These are phyloP conservation scores for Prunus fruticosa DNA, from an alignment of 306 rosid genomes.

Conservation along the genomic window DNA sequence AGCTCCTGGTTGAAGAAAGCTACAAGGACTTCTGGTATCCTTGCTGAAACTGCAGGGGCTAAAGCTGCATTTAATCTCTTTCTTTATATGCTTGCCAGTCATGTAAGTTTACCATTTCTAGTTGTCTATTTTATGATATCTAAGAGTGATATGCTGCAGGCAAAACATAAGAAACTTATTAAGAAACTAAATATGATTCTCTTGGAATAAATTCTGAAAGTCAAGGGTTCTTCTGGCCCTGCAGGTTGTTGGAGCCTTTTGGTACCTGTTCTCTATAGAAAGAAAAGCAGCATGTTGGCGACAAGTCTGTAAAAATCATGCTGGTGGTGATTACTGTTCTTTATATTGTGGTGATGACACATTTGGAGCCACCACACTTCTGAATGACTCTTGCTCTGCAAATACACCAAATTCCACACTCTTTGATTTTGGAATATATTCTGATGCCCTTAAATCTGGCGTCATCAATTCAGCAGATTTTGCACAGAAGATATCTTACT, in stretches of 20 bases:
- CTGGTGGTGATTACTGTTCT: too few relatives aligned
- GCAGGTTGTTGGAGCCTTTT: slow-evolving; percentile 19
- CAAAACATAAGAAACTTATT: too few relatives aligned
- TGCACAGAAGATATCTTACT: slow-evolving; percentile 4
- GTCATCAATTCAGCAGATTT: slow-evolving; percentile 12
- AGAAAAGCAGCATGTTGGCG: slow-evolving; percentile 11
- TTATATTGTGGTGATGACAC: neutral
- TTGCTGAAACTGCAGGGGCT: slow-evolving; percentile 24
- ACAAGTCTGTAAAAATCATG: neutral
- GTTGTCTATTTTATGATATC: too few relatives aligned
- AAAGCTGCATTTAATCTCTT: slow-evolving; percentile 11
- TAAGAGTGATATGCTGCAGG: too few relatives aligned
- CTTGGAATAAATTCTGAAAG: too few relatives aligned
- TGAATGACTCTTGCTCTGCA: slow-evolving; percentile 1
- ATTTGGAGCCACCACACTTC: neutral
- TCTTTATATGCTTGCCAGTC: slow-evolving; percentile 27
- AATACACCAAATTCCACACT: neutral
- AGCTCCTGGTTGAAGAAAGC: slow-evolving; percentile 11
- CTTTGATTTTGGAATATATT: slow-evolving; percentile 25
- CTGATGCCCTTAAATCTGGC: neutral
- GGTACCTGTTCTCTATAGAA: slow-evolving; percentile 13
- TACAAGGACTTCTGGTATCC: slow-evolving; percentile 9
- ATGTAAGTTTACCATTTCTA: slow-evolving; percentile 13
- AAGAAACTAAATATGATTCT: too few relatives aligned
- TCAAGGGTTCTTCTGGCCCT: too few relatives aligned